A percentile compares a stretch with the other conserved stretches of the same genome.
Conservation (phyloP, 176 grass and related monocot genomes). For the Eremochloa ophiuroides region DNA sequence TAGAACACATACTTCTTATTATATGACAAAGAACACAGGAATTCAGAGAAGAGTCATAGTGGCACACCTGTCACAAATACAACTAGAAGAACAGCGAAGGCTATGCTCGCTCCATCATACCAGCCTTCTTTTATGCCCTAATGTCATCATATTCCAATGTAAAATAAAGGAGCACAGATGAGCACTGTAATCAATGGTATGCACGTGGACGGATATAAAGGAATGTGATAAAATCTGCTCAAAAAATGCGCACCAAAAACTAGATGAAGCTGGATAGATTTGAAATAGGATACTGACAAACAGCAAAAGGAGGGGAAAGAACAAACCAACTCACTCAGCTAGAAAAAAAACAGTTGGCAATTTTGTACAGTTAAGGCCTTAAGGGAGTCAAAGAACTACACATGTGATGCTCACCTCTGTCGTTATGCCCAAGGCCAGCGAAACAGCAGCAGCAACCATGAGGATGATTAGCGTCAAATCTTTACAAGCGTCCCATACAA, state of each 20-base stretch:
- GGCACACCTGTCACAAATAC: constrained; percentile 79
- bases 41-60: neutral
- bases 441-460: constrained; percentile 88
- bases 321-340: neutral
- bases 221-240: neutral
- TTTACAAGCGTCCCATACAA: constrained; percentile 92
- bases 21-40: constrained; percentile 10
- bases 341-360: neutral
- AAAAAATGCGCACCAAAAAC: neutral
- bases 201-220: neutral
- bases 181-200: neutral
- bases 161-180: neutral
- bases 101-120: constrained; percentile 97
- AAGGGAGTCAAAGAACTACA: neutral
- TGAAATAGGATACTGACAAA: neutral
- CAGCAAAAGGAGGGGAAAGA: neutral
- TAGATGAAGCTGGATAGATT: neutral
- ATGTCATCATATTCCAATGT: neutral
- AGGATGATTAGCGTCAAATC: constrained; percentile 90
- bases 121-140: constrained; percentile 97
- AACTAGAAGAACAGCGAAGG: constrained; percentile 86
- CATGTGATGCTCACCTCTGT: constrained; percentile 63
- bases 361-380: neutral
- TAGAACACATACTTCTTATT: neutral
- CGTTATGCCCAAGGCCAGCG: constrained; percentile 85